These are phyloP conservation scores for Dissophora ornata DNA, from an alignment of 192 early-diverging fungal species.

Conservation along the genomic window DNA sequence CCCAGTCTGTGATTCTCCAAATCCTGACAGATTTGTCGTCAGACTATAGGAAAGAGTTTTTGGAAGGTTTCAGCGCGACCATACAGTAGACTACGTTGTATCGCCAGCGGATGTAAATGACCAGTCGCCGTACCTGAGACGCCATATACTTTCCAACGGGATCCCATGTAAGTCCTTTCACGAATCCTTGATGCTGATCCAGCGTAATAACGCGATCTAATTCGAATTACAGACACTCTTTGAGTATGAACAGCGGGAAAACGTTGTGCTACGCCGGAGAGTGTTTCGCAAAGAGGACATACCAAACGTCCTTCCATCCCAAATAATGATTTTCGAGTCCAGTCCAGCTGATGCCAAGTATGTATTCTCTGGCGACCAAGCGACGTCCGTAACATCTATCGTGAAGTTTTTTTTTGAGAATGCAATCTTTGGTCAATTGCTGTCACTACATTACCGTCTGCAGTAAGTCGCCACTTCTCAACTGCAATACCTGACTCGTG, in stretches of 20 bases:
- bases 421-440: no score
- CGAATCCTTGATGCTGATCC: slow-evolving; percentile 84
- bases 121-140: slow-evolving; percentile 69
- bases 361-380: slow-evolving; percentile 89
- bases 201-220: slow-evolving; percentile 73
- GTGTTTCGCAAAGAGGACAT: slow-evolving; percentile 5
- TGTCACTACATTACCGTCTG: no score
- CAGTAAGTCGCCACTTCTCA: no score
- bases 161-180: slow-evolving; percentile 97
- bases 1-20: slow-evolving; percentile 92
- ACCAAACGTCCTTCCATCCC: slow-evolving; percentile 88
- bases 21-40: slow-evolving; percentile 92
- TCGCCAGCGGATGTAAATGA: no score
- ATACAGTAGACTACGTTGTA: no score
- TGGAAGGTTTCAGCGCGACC: no score
- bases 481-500: slow-evolving; percentile 88
- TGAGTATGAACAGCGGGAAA: no score
- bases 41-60: slow-evolving; percentile 68
- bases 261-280: no score
- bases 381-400: slow-evolving; percentile 89
- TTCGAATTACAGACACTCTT: no score
- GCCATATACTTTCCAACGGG: slow-evolving; percentile 95
- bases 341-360: slow-evolving; percentile 93
- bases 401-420: no score
- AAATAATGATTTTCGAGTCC: slow-evolving; percentile 85